phyloP scores from a whole-genome alignment of 2,329 filamentous ascomycete genomes.

The Arthrobotrys iridis region DNA sequence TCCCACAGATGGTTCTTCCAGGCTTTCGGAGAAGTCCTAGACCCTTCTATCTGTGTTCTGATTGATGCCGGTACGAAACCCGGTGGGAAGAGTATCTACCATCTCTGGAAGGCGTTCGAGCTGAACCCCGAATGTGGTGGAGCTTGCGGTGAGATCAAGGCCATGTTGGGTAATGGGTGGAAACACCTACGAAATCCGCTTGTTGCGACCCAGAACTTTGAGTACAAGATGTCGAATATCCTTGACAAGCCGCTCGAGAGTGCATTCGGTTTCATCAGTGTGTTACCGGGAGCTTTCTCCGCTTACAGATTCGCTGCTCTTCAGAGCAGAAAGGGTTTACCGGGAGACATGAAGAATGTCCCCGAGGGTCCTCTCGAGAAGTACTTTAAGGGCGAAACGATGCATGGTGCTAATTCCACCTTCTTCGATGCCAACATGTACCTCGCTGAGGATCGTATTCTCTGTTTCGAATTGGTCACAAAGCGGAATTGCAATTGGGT shows the following conservation, averaged over 20 bases:
- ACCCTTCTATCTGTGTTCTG: conserved; percentile 96
- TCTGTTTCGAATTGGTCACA: conserved; percentile 97
- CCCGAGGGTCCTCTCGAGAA: conserved; percentile 86
- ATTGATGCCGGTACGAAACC: conserved; percentile 96
- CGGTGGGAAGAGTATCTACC: conserved; percentile 93
- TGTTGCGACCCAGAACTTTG: conserved; percentile 96
- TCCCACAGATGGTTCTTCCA: conserved; percentile 99
- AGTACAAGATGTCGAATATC: conserved; percentile 99
- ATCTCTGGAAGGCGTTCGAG: conserved; percentile 98
- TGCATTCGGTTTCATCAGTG: conserved; percentile 96
- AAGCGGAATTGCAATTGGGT: conserved; percentile 99
- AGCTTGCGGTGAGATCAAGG: conserved; percentile 98
- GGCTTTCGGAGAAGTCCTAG: conserved; percentile 88
- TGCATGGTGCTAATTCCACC: conserved; percentile 90
- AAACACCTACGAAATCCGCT: conserved; percentile 92
- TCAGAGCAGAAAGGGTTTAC: conserved; percentile 70
- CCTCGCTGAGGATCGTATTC: conserved; percentile 95
- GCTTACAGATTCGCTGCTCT: conserved; percentile 94
- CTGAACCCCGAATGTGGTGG: conserved; percentile 97
- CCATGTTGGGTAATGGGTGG: conserved; percentile 85
- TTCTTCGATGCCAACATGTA: conserved; percentile 99
- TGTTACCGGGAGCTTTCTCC: conserved; percentile 97
- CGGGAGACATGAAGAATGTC: conserved; percentile 79
- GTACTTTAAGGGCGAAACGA: conserved; percentile 96
- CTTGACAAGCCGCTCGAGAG: conserved; percentile 97